Evolutionary conservation across 2,329 filamentous ascomycete genomes (phyloP), one percentile per base, ranked within the genome.

Genomic region (Microsporum ferrugineum): DNA sequence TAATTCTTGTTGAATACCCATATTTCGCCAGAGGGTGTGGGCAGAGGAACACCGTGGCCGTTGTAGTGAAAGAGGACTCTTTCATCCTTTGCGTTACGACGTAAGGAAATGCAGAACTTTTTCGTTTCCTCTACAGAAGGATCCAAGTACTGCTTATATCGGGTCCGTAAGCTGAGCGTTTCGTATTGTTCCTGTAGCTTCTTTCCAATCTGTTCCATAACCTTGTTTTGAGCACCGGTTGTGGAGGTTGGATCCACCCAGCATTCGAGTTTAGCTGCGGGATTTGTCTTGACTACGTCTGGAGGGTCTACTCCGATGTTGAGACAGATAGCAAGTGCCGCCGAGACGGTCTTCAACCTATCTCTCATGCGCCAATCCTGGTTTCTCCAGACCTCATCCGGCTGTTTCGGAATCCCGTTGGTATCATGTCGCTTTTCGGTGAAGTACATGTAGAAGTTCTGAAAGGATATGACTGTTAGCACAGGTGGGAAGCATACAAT

Each of bases 401-500:
- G 77, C 62, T 77, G 76, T 71, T 91, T 89, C 14, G 91, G 89
- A 66, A 91, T 90, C 27, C 91, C 94, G 39, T 90, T 92, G 27
- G 90, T 94, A 72, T 97, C 94, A 75, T 99, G 94, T 59, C 92
- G 87, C 75, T 97, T 97, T 75, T 99, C 94, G 65, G 92, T 96
- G 75, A 89, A 99, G 76, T 99, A 99, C 92, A 97, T 97, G 79
- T 96, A 97, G 84, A 95, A 99, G 67, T 90, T 95, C 88, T 96
- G 74, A 60, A 63, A 27, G 27, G 17, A 2, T 3, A 29, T 12
- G 3, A 47, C 14, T 3, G 34, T 58, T 27, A 58, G 56, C 14
- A 58, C 29, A 27, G 23, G 60, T 63, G 41, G 66, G 65, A 39
- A 31, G 34, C 31, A 12, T 17, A 23, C 38, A 56, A 39, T 17